Conservation (phyloP, 73 alveolate species). For the Tetrahymena malaccensis region DNA sequence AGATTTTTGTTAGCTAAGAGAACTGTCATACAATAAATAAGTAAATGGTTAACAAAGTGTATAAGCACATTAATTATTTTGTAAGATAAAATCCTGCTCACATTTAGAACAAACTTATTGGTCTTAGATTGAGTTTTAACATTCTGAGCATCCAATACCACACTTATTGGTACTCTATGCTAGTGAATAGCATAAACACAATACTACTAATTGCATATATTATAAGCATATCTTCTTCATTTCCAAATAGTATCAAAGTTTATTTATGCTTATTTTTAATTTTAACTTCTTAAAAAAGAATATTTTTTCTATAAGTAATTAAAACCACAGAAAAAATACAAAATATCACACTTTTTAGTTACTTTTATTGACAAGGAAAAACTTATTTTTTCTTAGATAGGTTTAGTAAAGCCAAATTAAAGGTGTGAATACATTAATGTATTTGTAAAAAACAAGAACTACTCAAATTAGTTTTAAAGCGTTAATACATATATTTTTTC, state of each 20-base stretch:
- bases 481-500: too few species aligned
- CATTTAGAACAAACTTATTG: neutral
- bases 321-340: neutral
- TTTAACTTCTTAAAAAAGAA: neutral
- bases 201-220: too few species aligned
- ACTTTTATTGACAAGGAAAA: neutral
- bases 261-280: neutral
- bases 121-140: neutral
- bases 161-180: neutral
- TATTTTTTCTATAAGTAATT: too few species aligned
- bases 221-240: neutral
- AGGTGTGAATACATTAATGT: too few species aligned
- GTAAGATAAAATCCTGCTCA: neutral
- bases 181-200: too few species aligned
- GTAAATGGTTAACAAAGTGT: neutral
- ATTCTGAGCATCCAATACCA: neutral
- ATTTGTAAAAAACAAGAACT: too few species aligned
- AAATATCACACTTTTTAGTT: neutral
- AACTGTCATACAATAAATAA: neutral
- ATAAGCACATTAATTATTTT: neutral
- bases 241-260: neutral
- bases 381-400: neutral
- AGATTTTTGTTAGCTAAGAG: neutral
- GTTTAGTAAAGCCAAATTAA: too few species aligned
- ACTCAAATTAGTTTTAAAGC: too few species aligned